phyloP scores from a whole-genome alignment of 345 rosid genomes.

The Salix caprea region DNA sequence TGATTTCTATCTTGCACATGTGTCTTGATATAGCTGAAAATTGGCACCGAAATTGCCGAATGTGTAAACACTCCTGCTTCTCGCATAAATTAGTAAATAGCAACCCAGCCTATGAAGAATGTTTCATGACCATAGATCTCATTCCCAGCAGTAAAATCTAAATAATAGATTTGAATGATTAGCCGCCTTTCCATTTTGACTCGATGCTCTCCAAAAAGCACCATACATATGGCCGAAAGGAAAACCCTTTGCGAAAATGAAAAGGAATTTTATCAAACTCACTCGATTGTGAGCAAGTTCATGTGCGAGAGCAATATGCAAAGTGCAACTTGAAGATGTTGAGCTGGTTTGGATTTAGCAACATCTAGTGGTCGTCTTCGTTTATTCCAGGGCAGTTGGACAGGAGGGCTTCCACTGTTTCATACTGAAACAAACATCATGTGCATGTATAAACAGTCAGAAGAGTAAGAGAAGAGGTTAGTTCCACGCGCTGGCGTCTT shows the following conservation, averaged over 20 bases:
- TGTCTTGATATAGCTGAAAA: too few relatives aligned
- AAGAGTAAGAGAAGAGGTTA: background rate
- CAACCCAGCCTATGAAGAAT: background rate
- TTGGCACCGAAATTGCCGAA: too few relatives aligned
- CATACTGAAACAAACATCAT: slow-evolving; percentile 56
- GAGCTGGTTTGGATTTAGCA: background rate
- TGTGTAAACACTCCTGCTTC: background rate
- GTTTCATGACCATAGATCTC: background rate
- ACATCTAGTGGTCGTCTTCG: slow-evolving; percentile 64
- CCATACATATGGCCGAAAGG: background rate
- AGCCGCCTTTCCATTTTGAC: background rate
- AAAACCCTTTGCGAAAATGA: background rate
- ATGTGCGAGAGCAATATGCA: background rate
- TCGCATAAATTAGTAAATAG: background rate
- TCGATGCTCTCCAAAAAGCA: background rate
- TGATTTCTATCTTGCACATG: too few relatives aligned
- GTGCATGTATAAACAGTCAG: slow-evolving; percentile 3
- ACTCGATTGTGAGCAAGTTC: background rate
- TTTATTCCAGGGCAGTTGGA: slow-evolving; percentile 74
- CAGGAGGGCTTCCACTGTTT: slow-evolving; percentile 63
- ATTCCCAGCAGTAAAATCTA: background rate
- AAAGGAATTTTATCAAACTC: background rate
- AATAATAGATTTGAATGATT: background rate
- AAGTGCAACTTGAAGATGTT: background rate
- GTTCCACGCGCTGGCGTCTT: background rate